Percentiles rank a stretch among this genome's conserved stretches.
Evolutionary conservation across 495 filamentous ascomycete species (phyloP).

Genomic region (Penicillium coffeae): DNA sequence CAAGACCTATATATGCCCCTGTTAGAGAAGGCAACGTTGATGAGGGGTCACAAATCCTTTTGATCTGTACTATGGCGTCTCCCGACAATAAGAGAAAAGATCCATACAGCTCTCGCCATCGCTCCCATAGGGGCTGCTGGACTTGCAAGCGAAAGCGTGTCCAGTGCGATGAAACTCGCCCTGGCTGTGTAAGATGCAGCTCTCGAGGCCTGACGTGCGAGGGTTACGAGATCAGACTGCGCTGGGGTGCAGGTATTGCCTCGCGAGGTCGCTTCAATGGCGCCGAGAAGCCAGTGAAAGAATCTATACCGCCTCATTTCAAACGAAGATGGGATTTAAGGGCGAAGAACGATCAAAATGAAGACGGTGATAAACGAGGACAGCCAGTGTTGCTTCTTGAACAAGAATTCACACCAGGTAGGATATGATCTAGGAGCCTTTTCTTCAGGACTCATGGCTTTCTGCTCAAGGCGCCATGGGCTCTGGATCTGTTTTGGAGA

Average conservation of each 20-base stretch:
- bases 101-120: slow-evolving; percentile 10
- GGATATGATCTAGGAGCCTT: neutral
- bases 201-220: slow-evolving; percentile 19
- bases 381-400: slow-evolving; percentile 14
- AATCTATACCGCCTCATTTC: slow-evolving; percentile 21
- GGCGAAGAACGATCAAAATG: slow-evolving; percentile 6
- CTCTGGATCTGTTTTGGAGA: too few species aligned
- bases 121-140: slow-evolving; percentile 30
- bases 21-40: neutral
- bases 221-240: slow-evolving; percentile 28
- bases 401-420: slow-evolving; percentile 11
- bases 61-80: slow-evolving; percentile 6
- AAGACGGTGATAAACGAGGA: slow-evolving; percentile 9
- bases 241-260: slow-evolving; percentile 30
- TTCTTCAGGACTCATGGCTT: neutral
- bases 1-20: slow-evolving; percentile 14
- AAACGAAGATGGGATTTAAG: slow-evolving; percentile 26
- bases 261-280: slow-evolving; percentile 25
- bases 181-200: slow-evolving; percentile 20
- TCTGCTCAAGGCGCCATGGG: too few species aligned
- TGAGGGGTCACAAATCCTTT: slow-evolving; percentile 2
- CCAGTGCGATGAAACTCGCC: slow-evolving; percentile 26
- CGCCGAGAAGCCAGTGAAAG: slow-evolving; percentile 25
- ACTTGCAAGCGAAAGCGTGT: slow-evolving; percentile 27
- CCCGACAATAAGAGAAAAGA: slow-evolving; percentile 14